Evolutionary conservation across 305 asterid genomes (phyloP).

Genomic region (Fraxinus xanthoxyloides): DNA sequence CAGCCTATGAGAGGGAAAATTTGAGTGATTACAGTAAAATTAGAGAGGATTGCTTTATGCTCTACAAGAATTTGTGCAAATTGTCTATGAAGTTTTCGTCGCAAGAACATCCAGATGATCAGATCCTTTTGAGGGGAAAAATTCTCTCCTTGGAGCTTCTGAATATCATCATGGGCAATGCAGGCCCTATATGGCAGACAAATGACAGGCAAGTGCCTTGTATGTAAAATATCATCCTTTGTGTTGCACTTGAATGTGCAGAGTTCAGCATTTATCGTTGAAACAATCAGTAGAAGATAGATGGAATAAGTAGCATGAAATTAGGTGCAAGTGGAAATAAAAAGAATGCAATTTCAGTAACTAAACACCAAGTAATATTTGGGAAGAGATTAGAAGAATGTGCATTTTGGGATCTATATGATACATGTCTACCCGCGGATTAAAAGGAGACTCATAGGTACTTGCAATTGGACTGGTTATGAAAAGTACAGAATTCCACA

Average conservation of each 20-base stretch:
- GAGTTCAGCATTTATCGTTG: constrained; percentile 1
- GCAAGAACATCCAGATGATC: constrained; percentile 85
- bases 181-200: constrained; percentile 89
- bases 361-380: not conserved
- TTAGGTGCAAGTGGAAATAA: constrained; percentile 3
- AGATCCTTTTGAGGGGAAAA: constrained; percentile 91
- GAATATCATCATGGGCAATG: constrained; percentile 82
- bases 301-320: not conserved
- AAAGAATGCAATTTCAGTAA: not conserved
- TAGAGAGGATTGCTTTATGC: constrained; percentile 85
- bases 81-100: constrained; percentile 94
- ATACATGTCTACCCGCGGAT: not conserved
- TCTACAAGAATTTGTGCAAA: constrained; percentile 93
- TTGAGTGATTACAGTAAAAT: constrained; percentile 61
- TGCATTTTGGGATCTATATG: not conserved
- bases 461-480: not conserved
- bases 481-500: not conserved
- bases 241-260: not conserved
- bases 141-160: constrained; percentile 90
- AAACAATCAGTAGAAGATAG: constrained; percentile 6
- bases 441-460: not conserved
- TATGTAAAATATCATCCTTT: not conserved
- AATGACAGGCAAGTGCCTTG: constrained; percentile 70
- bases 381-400: not conserved
- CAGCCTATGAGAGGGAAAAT: constrained; percentile 40